phyloP scores from a whole-genome alignment of 2,329 filamentous ascomycete species.

The Penicillium frequentans region DNA sequence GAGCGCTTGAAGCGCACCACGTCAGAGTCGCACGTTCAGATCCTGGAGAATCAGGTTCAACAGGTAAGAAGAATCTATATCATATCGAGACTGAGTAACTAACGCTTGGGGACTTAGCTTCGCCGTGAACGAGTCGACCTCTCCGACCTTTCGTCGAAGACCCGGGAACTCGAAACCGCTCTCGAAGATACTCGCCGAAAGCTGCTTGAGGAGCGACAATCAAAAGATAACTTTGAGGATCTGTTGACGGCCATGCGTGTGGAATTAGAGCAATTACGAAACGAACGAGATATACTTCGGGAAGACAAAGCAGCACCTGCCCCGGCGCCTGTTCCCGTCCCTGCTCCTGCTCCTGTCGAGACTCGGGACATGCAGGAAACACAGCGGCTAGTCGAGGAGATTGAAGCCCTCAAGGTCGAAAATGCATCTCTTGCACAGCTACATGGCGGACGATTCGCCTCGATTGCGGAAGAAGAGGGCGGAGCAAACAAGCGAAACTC shows the following conservation, averaged over 20 bases:
- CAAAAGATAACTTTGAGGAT: constrained; percentile 93
- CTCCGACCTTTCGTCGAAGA: constrained; percentile 52
- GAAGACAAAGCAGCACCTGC: constrained; percentile 77
- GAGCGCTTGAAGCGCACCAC: constrained; percentile 74
- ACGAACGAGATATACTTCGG: constrained; percentile 79
- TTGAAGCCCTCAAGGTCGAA: constrained; percentile 63
- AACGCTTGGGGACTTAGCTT: constrained; percentile 26
- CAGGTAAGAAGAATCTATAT: constrained; percentile 46
- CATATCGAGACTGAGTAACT: not conserved
- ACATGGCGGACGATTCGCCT: constrained; percentile 53
- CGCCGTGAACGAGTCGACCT: constrained; percentile 56
- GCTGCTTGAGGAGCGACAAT: constrained; percentile 78
- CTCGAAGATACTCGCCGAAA: constrained; percentile 82
- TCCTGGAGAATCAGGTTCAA: constrained; percentile 75
- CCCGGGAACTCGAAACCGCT: constrained; percentile 75
- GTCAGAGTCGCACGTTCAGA: constrained; percentile 80
- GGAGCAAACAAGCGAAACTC: constrained; percentile 46
- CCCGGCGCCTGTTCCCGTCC: constrained; percentile 2
- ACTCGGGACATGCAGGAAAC: constrained; percentile 32
- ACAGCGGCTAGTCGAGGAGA: constrained; percentile 81
- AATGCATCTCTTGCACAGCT: constrained; percentile 50
- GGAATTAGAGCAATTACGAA: constrained; percentile 77
- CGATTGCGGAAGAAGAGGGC: constrained; percentile 61
- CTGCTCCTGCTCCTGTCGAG: not conserved
- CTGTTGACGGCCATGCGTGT: constrained; percentile 78